phyloP scores from a whole-genome alignment of 140 eudicot genomes.

The Bidens hawaiensis region DNA sequence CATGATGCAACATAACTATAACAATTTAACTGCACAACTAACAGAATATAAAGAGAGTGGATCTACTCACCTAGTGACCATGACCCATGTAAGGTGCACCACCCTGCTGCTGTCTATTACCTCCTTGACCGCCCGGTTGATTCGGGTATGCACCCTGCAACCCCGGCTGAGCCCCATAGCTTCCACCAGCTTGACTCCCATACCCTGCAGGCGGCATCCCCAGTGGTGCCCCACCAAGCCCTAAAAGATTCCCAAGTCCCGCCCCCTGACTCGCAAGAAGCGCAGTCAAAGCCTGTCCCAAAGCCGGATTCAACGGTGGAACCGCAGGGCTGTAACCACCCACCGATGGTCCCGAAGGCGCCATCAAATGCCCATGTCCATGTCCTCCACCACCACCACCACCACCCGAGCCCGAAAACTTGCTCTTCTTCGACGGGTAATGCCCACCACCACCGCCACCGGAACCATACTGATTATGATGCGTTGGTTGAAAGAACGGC shows the following conservation, averaged over 20 bases:
- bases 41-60: neutral
- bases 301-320: conserved; percentile 60
- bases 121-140: conserved; percentile 82
- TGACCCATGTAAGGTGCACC: conserved; percentile 82
- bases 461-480: conserved; percentile 36
- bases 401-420: conserved; percentile 38
- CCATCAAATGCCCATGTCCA: conserved; percentile 58
- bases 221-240: conserved; percentile 64
- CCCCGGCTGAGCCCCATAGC: conserved; percentile 67
- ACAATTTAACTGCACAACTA: neutral
- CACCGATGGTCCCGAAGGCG: conserved; percentile 53
- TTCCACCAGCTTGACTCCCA: conserved; percentile 55
- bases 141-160: conserved; percentile 77
- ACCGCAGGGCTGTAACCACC: conserved; percentile 69
- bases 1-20: neutral
- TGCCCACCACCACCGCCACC: conserved; percentile 35
- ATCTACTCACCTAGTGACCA: conserved; percentile 57
- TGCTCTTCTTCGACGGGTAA: conserved; percentile 54
- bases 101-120: conserved; percentile 62
- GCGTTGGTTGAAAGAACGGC: conserved; percentile 42
- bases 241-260: conserved; percentile 73
- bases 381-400: conserved; percentile 38
- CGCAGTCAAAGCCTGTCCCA: conserved; percentile 94
- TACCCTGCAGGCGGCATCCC: conserved; percentile 67
- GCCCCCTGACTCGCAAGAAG: conserved; percentile 79